Conservation (phyloP, 2,329 filamentous ascomycete species). For the Graphilbum fragrans region DNA sequence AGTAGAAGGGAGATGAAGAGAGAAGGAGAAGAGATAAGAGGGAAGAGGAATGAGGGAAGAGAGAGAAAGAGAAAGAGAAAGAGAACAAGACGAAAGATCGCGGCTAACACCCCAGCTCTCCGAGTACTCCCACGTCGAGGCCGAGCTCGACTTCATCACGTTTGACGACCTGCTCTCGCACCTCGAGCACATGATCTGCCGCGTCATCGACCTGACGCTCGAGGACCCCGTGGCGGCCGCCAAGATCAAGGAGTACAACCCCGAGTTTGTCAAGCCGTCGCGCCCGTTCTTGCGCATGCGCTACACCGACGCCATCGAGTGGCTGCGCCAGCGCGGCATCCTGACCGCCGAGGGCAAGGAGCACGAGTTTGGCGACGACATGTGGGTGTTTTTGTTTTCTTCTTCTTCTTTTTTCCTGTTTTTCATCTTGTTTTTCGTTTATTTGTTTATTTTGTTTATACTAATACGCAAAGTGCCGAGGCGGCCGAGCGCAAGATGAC, state of each 20-base stretch:
- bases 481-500: conserved; percentile 96
- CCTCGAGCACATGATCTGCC: conserved; percentile 76
- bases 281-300: conserved; percentile 91
- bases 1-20: too few relatives aligned
- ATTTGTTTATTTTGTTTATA: too few relatives aligned
- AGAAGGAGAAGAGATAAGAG: too few relatives aligned
- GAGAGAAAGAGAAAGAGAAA: too few relatives aligned
- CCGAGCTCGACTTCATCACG: conserved; percentile 88
- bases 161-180: conserved; percentile 83
- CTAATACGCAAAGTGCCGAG: conserved; percentile 36
- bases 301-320: conserved; percentile 87
- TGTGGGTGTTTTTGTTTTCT: too few relatives aligned
- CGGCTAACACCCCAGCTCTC: conserved; percentile 46
- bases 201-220: conserved; percentile 68
- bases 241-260: conserved; percentile 80
- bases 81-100: too few relatives aligned
- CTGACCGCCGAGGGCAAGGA: conserved; percentile 84
- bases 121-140: conserved; percentile 96
- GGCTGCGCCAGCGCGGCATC: conserved; percentile 75
- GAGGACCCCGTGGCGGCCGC: conserved; percentile 60
- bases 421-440: background rate
- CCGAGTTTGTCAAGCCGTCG: conserved; percentile 67
- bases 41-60: too few relatives aligned
- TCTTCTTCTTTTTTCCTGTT: background rate
- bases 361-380: conserved; percentile 91